A percentile compares a stretch with the other conserved stretches of the same genome.
Evolutionary conservation across 2,329 filamentous ascomycete genomes (phyloP).

Genomic region (Scortechinia acanthostroma): DNA sequence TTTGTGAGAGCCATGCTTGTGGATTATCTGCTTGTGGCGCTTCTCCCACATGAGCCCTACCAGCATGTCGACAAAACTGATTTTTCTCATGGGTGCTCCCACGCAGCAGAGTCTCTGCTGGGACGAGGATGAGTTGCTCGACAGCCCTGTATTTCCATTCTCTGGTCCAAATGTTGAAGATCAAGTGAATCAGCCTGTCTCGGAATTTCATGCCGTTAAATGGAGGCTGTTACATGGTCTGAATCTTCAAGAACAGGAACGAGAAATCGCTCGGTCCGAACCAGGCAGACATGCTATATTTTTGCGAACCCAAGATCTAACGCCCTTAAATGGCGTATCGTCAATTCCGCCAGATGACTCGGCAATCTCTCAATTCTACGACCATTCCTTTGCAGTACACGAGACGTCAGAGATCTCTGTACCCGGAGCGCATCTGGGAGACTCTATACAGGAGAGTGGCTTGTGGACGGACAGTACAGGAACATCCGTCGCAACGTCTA

Average conservation of each 20-base stretch:
- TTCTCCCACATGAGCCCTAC: too few species aligned
- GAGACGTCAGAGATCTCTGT: conserved; percentile 32
- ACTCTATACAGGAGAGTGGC: conserved; percentile 26
- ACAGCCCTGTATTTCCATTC: conserved; percentile 31
- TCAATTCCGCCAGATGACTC: too few species aligned
- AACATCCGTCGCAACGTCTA: conserved; percentile 16
- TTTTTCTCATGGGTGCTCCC: conserved; percentile 48
- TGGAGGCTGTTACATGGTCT: conserved; percentile 4
- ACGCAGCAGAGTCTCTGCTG: conserved; percentile 41
- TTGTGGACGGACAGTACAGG: conserved; percentile 11
- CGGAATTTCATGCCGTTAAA: conserved; percentile 5
- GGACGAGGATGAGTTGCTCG: conserved; percentile 38
- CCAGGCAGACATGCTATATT: neutral
- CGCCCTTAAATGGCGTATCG: too few species aligned
- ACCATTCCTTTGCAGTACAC: conserved; percentile 70
- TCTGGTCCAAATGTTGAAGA: conserved; percentile 23
- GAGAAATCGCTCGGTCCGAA: neutral
- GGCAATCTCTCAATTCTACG: conserved; percentile 60
- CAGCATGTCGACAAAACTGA: conserved; percentile 17
- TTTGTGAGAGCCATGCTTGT: too few species aligned
- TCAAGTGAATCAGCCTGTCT: conserved; percentile 5
- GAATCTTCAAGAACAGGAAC: conserved; percentile 2
- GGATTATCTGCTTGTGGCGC: too few species aligned
- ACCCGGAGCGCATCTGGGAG: conserved; percentile 15
- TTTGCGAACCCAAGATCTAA: neutral